Conservation (phyloP, 1,139 yeast genomes). For the Entelexis sorbosivorans region DNA sequence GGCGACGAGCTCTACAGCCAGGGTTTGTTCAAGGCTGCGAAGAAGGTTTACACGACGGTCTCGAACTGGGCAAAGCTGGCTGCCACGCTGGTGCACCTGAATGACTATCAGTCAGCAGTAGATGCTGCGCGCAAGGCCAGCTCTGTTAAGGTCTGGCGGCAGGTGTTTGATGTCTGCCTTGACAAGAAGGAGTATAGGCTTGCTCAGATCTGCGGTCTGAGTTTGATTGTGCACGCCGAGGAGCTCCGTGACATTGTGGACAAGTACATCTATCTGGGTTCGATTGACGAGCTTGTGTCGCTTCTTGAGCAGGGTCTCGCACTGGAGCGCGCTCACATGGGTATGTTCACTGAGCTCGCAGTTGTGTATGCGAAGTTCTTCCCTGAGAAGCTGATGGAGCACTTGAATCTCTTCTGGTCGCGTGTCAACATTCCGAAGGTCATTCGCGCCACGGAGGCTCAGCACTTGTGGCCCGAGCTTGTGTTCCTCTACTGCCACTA, state of each 20-base stretch:
- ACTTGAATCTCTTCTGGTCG: conserved; percentile 94
- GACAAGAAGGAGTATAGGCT: conserved; percentile 89
- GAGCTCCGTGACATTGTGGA: conserved; percentile 82
- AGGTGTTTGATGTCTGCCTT: conserved; percentile 92
- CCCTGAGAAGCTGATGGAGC: conserved; percentile 91
- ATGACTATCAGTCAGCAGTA: conserved; percentile 92
- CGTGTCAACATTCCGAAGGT: conserved; percentile 97
- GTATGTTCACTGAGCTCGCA: conserved; percentile 96
- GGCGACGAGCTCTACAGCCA: conserved; percentile 84
- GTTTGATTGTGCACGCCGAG: conserved; percentile 93
- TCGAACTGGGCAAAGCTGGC: conserved; percentile 94
- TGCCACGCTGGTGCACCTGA: conserved; percentile 81
- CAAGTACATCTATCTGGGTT: conserved; percentile 82
- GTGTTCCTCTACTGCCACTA: conserved; percentile 94
- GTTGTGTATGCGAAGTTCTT: conserved; percentile 79
- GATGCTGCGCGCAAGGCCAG: conserved; percentile 99
- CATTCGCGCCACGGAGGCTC: conserved; percentile 82
- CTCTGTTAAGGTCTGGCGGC: conserved; percentile 90
- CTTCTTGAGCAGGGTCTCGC: conserved; percentile 93
- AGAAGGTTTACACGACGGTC: conserved; percentile 69
- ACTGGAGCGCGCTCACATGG: conserved; percentile 98
- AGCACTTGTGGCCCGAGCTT: conserved; percentile 93
- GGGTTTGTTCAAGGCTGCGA: conserved; percentile 85
- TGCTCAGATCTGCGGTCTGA: conserved; percentile 98
- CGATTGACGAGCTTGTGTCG: conserved; percentile 81